phyloP scores from a whole-genome alignment of 352 stramenopile genomes.

The Halophytophthora polymorphica region DNA sequence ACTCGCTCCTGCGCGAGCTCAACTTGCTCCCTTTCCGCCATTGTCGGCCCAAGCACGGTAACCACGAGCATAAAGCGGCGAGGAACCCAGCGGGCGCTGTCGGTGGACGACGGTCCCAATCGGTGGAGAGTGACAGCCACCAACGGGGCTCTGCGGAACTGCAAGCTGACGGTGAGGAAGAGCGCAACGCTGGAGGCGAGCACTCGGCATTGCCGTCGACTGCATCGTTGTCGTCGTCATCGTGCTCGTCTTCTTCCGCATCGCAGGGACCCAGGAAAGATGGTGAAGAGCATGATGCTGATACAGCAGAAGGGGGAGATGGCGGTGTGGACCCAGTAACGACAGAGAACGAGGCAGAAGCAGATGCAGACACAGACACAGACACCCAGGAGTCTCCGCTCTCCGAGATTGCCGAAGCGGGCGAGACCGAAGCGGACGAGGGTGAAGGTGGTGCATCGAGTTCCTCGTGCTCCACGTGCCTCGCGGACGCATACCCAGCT shows the following conservation, averaged over 20 bases:
- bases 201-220: constrained; percentile 10
- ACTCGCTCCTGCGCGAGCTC: constrained; percentile 59
- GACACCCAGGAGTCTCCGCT: neutral
- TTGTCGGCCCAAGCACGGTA: constrained; percentile 20
- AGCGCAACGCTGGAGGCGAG: constrained; percentile 7
- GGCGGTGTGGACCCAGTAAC: constrained; percentile 13
- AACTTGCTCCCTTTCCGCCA: constrained; percentile 54
- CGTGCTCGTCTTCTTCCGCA: constrained; percentile 14
- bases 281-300: neutral
- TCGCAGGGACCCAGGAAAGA: constrained; percentile 8
- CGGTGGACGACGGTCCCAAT: neutral
- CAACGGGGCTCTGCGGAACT: constrained; percentile 2
- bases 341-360: constrained; percentile 10
- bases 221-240: constrained; percentile 23
- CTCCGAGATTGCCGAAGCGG: too few relatives aligned
- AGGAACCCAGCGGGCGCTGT: neutral
- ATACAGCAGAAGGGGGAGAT: constrained; percentile 7
- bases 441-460: neutral
- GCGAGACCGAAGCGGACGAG: constrained; percentile 3
- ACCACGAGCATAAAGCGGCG: neutral
- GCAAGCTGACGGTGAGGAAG: neutral
- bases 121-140: neutral
- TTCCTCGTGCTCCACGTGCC: neutral
- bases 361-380: constrained; percentile 12
- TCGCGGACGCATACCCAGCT: constrained; percentile 27